phyloP scores from a whole-genome alignment of 306 rosid species.

The Boehmeria nivea region DNA sequence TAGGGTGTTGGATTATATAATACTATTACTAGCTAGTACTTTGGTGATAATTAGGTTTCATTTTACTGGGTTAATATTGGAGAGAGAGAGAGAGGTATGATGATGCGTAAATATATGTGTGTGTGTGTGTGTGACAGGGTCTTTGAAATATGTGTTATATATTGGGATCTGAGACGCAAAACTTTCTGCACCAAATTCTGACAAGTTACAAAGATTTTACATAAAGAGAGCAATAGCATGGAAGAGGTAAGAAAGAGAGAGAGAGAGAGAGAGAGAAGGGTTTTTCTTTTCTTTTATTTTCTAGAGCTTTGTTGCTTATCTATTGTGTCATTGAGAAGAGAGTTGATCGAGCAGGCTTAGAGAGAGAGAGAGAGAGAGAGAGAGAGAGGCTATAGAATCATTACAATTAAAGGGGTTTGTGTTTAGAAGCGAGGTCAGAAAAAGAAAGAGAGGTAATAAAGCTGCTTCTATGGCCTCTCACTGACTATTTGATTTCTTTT shows the following conservation, averaged over 20 bases:
- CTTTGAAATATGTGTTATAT: conserved; percentile 18
- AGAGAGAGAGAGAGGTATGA: conserved; percentile 3
- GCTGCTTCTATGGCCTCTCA: conserved; percentile 45
- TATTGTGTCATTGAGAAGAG: conserved; percentile 12
- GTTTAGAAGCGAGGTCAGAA: conserved; percentile 53
- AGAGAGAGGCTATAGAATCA: too few species aligned
- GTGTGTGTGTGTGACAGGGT: not conserved
- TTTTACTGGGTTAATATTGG: not conserved
- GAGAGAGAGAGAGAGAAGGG: conserved; percentile 13
- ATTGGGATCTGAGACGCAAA: conserved; percentile 74
- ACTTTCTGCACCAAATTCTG: conserved; percentile 61
- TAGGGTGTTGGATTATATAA: too few species aligned
- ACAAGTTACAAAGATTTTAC: conserved; percentile 58
- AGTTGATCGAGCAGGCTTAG: not conserved
- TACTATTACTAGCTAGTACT: too few species aligned
- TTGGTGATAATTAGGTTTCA: not conserved
- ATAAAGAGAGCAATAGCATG: conserved; percentile 28
- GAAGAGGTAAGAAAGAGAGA: conserved; percentile 16
- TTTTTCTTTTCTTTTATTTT: conserved; percentile 8
- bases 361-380: conserved; percentile 11
- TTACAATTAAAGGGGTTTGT: conserved; percentile 43
- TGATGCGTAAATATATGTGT: not conserved
- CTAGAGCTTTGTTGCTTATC: too few species aligned
- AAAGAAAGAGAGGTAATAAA: conserved; percentile 40
- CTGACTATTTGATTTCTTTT: conserved; percentile 38